A percentile compares a stretch with the other conserved stretches of the same genome.
phyloP scores from a whole-genome alignment of 192 early-diverging fungal genomes.

The Entophlyctis helioformis region DNA sequence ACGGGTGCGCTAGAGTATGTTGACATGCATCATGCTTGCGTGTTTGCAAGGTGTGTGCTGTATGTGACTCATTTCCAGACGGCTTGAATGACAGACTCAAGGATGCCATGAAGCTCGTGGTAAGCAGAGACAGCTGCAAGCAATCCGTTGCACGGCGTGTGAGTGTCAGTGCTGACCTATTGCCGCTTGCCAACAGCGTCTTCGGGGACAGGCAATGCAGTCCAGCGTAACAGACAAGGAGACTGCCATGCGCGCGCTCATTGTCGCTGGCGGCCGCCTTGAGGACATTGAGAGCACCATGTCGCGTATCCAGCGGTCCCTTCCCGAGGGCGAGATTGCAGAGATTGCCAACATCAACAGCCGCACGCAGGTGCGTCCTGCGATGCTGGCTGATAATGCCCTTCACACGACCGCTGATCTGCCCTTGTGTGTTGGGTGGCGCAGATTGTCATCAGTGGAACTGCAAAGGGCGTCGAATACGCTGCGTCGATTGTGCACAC shows the following conservation, averaged over 20 bases:
- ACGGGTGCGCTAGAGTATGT: slow-evolving; percentile 31
- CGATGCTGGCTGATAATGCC: not conserved
- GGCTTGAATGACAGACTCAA: slow-evolving; percentile 31
- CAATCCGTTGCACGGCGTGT: not conserved
- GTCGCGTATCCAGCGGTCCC: slow-evolving; percentile 41
- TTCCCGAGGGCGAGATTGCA: slow-evolving; percentile 63
- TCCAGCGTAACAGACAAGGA: slow-evolving; percentile 51
- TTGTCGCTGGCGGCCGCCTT: slow-evolving; percentile 60
- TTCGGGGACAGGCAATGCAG: slow-evolving; percentile 84
- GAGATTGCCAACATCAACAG: slow-evolving; percentile 82
- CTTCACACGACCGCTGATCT: too few species aligned
- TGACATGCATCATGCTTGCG: too few species aligned
- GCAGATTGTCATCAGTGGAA: slow-evolving; percentile 88
- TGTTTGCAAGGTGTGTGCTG: too few species aligned
- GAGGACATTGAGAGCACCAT: slow-evolving; percentile 58
- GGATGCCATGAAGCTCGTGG: slow-evolving; percentile 80
- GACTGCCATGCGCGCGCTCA: slow-evolving; percentile 83
- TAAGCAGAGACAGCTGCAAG: slow-evolving; percentile 15
- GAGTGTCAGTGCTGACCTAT: not conserved
- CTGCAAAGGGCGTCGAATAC: slow-evolving; percentile 68
- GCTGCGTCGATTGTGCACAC: slow-evolving; percentile 72
- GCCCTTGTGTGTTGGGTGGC: not conserved
- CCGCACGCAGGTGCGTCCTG: not conserved
- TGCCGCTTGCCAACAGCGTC: slow-evolving; percentile 28
- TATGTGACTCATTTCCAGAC: too few species aligned